Evolutionary conservation across 768 basidiomycete genomes (phyloP).

Genomic region (Agaricus blazei): DNA sequence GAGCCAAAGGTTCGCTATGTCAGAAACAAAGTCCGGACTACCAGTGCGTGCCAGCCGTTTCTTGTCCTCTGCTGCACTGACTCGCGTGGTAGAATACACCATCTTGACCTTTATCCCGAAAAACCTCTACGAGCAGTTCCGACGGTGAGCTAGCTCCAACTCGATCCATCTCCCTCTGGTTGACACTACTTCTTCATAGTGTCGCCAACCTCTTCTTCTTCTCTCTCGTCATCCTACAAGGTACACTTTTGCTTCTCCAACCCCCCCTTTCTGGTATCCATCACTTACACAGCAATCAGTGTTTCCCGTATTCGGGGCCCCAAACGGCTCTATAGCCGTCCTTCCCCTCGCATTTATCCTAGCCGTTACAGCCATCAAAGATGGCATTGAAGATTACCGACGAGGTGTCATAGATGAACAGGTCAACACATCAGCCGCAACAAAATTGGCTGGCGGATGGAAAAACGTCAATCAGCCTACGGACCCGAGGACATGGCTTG

Average conservation of each 20-base stretch:
- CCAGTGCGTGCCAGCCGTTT: slow-evolving; percentile 53
- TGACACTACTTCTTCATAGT: slow-evolving; percentile 25
- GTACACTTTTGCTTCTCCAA: slow-evolving; percentile 32
- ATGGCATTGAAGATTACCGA: slow-evolving; percentile 95
- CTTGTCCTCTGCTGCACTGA: slow-evolving; percentile 9
- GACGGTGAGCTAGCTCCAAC: slow-evolving; percentile 47
- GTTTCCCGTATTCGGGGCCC: slow-evolving; percentile 88
- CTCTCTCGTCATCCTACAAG: slow-evolving; percentile 72
- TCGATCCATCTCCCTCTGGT: neutral
- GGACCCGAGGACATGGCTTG: slow-evolving; percentile 72
- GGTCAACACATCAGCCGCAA: slow-evolving; percentile 92
- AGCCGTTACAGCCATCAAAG: slow-evolving; percentile 87
- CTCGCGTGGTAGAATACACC: slow-evolving; percentile 67
- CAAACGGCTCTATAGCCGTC: slow-evolving; percentile 74
- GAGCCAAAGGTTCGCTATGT: slow-evolving; percentile 77
- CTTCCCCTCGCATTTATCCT: slow-evolving; percentile 87
- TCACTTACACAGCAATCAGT: slow-evolving; percentile 37
- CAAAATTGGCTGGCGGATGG: slow-evolving; percentile 81
- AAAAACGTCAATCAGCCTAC: slow-evolving; percentile 82
- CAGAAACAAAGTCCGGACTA: slow-evolving; percentile 91
- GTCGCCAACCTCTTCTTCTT: slow-evolving; percentile 94
- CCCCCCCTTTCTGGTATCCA: neutral
- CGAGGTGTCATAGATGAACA: slow-evolving; percentile 83
- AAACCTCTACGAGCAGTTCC: slow-evolving; percentile 93
- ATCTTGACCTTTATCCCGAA: slow-evolving; percentile 87